Conservation (phyloP, 176 grass and related monocot species). For the Ensete ventricosum region DNA sequence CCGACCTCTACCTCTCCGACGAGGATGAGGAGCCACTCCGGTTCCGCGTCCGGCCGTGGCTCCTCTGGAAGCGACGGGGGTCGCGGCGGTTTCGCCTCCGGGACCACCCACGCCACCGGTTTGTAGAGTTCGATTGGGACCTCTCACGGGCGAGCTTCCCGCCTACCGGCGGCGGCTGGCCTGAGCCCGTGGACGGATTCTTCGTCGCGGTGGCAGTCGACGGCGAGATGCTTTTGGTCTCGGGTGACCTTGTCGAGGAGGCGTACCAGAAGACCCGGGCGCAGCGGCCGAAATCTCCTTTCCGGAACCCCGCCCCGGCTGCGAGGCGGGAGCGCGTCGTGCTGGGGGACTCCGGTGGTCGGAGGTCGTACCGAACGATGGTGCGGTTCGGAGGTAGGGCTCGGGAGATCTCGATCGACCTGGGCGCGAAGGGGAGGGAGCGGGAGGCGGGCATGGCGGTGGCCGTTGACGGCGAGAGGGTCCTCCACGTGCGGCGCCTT, state of each 20-base stretch:
- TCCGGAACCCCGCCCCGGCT: slow-evolving; percentile 27
- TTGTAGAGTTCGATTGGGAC: slow-evolving; percentile 66
- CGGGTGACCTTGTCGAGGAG: slow-evolving; percentile 65
- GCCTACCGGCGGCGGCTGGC: slow-evolving; percentile 15
- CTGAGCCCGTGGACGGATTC: slow-evolving; percentile 58
- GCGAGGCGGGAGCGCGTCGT: slow-evolving; percentile 65
- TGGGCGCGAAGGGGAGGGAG: slow-evolving; percentile 19
- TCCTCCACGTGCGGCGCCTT: slow-evolving; percentile 62
- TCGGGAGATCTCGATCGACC: slow-evolving; percentile 77
- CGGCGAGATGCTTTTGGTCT: slow-evolving; percentile 60
- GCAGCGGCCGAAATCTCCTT: not conserved
- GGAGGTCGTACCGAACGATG: slow-evolving; percentile 38
- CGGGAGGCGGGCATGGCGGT: slow-evolving; percentile 53
- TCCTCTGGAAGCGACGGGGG: slow-evolving; percentile 65
- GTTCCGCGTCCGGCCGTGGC: slow-evolving; percentile 53
- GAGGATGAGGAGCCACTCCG: slow-evolving; percentile 29
- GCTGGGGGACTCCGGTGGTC: slow-evolving; percentile 29
- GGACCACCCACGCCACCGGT: slow-evolving; percentile 15
- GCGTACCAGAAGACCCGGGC: slow-evolving; percentile 59
- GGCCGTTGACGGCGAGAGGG: slow-evolving; percentile 52
- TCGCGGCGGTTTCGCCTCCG: slow-evolving; percentile 45
- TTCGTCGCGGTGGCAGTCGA: slow-evolving; percentile 66
- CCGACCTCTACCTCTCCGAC: slow-evolving; percentile 48
- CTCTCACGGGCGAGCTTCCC: slow-evolving; percentile 57
- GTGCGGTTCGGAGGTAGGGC: slow-evolving; percentile 54